A percentile compares a stretch with the other conserved stretches of the same genome.
These are phyloP conservation scores for Oryza australiensis DNA, from an alignment of 176 grass and related monocot species.

Conservation along the genomic window DNA sequence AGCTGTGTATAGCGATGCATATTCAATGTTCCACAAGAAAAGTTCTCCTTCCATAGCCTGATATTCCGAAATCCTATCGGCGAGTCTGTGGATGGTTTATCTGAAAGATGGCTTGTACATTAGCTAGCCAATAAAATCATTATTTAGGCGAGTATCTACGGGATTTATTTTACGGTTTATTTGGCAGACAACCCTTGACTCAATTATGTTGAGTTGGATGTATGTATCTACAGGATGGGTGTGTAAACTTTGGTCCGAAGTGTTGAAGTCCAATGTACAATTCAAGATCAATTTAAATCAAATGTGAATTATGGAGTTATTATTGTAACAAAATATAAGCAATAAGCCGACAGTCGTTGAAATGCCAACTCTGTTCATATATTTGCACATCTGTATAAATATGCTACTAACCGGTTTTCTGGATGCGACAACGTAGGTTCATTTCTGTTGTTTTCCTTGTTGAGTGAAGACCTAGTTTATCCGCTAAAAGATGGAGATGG, in stretches of 20 bases:
- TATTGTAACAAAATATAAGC: background rate
- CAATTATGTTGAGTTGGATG: slow-evolving; percentile 28
- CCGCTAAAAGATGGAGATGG: no score
- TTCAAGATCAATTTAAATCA: background rate
- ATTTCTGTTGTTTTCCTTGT: no score
- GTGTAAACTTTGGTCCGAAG: background rate
- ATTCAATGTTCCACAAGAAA: slow-evolving; percentile 63
- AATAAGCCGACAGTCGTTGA: no score
- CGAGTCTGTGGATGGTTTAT: background rate
- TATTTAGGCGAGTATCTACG: background rate
- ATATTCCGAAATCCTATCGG: background rate
- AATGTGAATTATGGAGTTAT: slow-evolving; percentile 27
- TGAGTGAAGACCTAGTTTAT: no score
- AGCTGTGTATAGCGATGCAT: slow-evolving; percentile 89
- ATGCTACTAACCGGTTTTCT: no score
- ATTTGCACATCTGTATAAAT: no score
- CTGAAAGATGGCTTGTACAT: slow-evolving; percentile 20
- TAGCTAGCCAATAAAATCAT: slow-evolving; percentile 17
- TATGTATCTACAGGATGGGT: slow-evolving; percentile 20
- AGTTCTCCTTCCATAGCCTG: slow-evolving; percentile 6
- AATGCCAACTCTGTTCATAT: background rate
- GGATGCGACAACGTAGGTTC: no score
- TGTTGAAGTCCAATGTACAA: background rate
- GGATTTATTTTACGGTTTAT: background rate
- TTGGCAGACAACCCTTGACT: background rate